Base-by-base conservation (phyloP, 2,329 filamentous ascomycete genomes). In the Aspergillus flavus region DNA sequence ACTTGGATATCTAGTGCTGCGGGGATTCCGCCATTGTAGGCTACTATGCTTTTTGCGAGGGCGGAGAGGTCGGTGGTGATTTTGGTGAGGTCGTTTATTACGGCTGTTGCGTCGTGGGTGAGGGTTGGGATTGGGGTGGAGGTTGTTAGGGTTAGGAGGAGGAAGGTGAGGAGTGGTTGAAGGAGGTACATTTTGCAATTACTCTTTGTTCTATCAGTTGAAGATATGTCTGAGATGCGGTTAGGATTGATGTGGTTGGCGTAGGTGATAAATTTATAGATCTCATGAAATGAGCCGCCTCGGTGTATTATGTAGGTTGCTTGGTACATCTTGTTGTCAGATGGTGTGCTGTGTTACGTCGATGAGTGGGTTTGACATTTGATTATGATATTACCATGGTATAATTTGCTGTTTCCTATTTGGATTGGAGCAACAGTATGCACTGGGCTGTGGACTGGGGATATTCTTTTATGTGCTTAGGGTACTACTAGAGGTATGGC, bases 11-110 rank as follows among this genome's bases (percentile, higher is more conserved):
- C 57, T 12, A 65, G 55, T 0, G 58, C 61, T 2, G 52, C 19
- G n/a, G 4, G 9, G 16, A 63, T 23, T 2, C 46, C 61, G n/a
- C 65, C 65, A 19, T 36, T 58, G 52, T 62, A 66, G 14, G 3
- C 28, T 11, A 43, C 55, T 28, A 66, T 43, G 9, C 43, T 46
- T 19, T n/a, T 19, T 50, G 58, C 39, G 39, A 66, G 55, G 32
- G 53, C 14, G 3, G n/a, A 7, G 4, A 66, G 26, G 50, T 63
- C 46, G 11, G 28, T 59, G 58, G 45, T n/a, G 36, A 66, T 45
- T 12, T 55, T 62, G 26, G 6, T 39, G 12, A 66, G 55, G 43
- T 66, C 65, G 16, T 36, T 56, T 39, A 65, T 39, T 46, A 66
- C 58, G 12, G 61, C 52, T 34, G 60, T 19, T 28, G 61, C 39